Conservation (phyloP, 2,329 filamentous ascomycete species). For the Cladophialophora exuberans region DNA sequence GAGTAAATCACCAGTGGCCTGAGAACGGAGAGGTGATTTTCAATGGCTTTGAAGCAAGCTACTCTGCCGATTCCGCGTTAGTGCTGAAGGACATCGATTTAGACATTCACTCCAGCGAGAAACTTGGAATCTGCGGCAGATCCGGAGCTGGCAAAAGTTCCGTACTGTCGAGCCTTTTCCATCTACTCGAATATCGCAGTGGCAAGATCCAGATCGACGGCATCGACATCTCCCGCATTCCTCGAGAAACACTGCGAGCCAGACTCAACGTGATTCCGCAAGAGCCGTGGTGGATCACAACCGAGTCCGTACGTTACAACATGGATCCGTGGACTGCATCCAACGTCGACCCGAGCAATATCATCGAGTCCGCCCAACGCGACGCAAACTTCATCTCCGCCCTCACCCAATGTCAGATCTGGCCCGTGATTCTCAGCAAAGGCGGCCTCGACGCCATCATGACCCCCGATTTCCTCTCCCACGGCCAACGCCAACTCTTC, state of each 20-base stretch:
- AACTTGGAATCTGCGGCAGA: conserved; percentile 41
- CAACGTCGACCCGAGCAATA: background rate
- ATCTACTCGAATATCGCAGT: conserved; percentile 35
- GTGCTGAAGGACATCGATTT: conserved; percentile 37
- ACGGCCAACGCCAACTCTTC: conserved; percentile 68
- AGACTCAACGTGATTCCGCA: conserved; percentile 38
- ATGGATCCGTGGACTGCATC: conserved; percentile 40
- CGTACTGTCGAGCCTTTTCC: conserved; percentile 34
- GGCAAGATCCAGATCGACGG: conserved; percentile 36
- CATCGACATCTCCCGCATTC: conserved; percentile 31
- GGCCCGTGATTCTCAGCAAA: conserved; percentile 42
- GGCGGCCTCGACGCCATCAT: conserved; percentile 49
- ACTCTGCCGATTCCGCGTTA: conserved; percentile 20
- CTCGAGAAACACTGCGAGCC: conserved; percentile 31
- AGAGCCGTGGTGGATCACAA: conserved; percentile 33
- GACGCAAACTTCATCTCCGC: conserved; percentile 43
- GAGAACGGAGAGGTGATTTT: conserved; percentile 32
- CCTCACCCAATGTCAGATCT: conserved; percentile 44
- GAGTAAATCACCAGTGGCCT: conserved; percentile 32
- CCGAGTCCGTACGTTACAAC: conserved; percentile 38
- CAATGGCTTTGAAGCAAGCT: conserved; percentile 27
- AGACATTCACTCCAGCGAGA: conserved; percentile 36
- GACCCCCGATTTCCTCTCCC: conserved; percentile 54
- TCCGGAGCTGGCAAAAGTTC: conserved; percentile 40
- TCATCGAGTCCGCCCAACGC: background rate